Evolutionary conservation across 108 stramenopile species (phyloP), one percentile per base, ranked within the genome.

Genomic region (Thalassiosira profunda): DNA sequence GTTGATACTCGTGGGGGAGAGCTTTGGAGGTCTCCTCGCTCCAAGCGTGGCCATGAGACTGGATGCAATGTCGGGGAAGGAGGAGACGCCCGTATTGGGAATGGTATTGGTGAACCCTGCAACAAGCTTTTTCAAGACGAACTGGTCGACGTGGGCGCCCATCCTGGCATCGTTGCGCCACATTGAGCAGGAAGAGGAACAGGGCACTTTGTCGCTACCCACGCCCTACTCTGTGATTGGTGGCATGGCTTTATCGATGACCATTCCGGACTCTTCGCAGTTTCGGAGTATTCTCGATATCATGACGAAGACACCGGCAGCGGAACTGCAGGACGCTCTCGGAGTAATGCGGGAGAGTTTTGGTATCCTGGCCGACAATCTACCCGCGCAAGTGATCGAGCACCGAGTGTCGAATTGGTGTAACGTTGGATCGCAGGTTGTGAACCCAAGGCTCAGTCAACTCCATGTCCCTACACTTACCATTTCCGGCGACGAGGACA

Each of bases 21-120:
- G 80, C 25, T 93, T 95, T 65, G 96, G 96, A 14, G 96, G 93
- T 2, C 41, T 94, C 3, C 40, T 97, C 33, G 88, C 96, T 25
- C 64, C 86, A 23, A 86, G 84, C 7, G 87, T 89, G 18, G 87
- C 89, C 0, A 67, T 94, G 57, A 64, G 74, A 45, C 36, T 90
- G 45, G n/a, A n/a, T n/a, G n/a, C n/a, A n/a, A 76, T 79, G 31
- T 63, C 51, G 8, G 2, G 10, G 11, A 34, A 44, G 18, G 35
- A 70, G 3, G 61, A 53, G 34, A 80, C 43, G 20, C 59, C 55
- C 29, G 47, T 11, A 3, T 46, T 89, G 3, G 92, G 92, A 21
- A 42, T 94, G 52, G 92, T 89, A 30, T 61, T 97, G 37, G 81
- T 97, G 8, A 97, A 97, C 58, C 96, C 96, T 38, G 96, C 96